Conservation (phyloP, 2,329 filamentous ascomycete genomes). For the Chaetomium sp. region DNA sequence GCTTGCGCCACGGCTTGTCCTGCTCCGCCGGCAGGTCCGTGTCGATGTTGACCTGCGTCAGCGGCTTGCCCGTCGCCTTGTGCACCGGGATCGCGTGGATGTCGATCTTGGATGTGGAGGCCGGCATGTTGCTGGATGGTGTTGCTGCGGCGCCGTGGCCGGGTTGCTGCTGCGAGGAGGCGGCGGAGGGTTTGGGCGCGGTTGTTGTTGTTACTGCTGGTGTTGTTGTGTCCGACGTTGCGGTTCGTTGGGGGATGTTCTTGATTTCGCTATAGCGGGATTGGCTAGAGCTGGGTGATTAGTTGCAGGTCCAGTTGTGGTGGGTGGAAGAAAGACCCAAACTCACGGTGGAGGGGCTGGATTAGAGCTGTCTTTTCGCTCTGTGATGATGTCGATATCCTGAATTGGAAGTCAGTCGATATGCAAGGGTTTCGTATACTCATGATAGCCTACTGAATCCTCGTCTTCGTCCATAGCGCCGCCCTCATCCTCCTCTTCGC, state of each 20-base stretch:
- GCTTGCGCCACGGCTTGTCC: conserved; percentile 93
- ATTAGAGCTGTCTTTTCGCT: conserved; percentile 65
- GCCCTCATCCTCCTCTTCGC: conserved; percentile 64
- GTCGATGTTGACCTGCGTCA: conserved; percentile 75
- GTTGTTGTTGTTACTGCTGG: conserved; percentile 36
- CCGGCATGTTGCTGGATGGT: conserved; percentile 48
- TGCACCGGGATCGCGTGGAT: conserved; percentile 81
- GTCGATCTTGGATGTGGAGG: conserved; percentile 81
- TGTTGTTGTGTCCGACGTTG: conserved; percentile 51
- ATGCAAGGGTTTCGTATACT: background rate
- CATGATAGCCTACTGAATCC: conserved; percentile 48
- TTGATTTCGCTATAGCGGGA: conserved; percentile 66
- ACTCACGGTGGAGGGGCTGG: conserved; percentile 61
- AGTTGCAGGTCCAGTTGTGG: background rate
- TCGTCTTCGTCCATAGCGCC: conserved; percentile 64
- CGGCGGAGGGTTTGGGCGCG: conserved; percentile 41
- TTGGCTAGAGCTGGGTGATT: conserved; percentile 46
- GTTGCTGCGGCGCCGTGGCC: background rate
- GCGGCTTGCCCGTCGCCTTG: conserved; percentile 76
- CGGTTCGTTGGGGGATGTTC: conserved; percentile 64
- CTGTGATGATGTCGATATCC: conserved; percentile 70
- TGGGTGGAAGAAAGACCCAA: background rate
- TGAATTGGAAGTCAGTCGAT: conserved; percentile 36
- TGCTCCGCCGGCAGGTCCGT: conserved; percentile 69
- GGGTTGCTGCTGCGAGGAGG: conserved; percentile 50